Evolutionary conservation across 805 yeast species (phyloP), one percentile per base, ranked within the genome.

Genomic region (Hanseniaspora vineae): DNA sequence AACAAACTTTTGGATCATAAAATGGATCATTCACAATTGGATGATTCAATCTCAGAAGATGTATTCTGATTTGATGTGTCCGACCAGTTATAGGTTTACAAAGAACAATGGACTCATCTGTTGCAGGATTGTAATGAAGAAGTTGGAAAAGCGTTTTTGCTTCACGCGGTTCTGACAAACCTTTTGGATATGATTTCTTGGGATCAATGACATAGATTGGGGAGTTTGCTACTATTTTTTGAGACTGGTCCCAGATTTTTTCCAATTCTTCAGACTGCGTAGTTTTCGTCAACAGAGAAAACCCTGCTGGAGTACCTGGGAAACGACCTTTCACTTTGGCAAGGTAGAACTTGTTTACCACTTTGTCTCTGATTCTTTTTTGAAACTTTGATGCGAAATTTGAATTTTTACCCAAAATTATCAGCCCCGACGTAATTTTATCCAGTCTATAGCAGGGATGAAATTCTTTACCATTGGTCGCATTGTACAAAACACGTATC

Each of bases 11-110:
- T 1, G 52, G 35, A 46, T 57, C 57, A 49, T 63, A 90, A 4
- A 89, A 72, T 0, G 96, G 95, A 61, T 90, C 98, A 57, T 92
- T 87, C 3, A 80, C 83, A 23, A 90, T 90, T 0, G 97, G 96
- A 56, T 69, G 75, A 0, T 96, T 96, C 15, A 92, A 55, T 54
- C 76, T 81, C 62, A 89, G 94, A 47, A 92, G 65, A 66, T 92
- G 98, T 0, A 92, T 95, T 52, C 98, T 70, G 44, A 92, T 86
- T 62, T 90, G 98, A 62, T 90, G 98, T 0, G 97, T 87, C 56
- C 98, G 71, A 0, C 98, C 98, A 0, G 97, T 89, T n/a, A 74
- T 65, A 2, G 98, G 98, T 54, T 70, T 73, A 63, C 97, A 89
- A 45, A 78, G 68, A 1, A 92, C 95, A 13, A 92, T 68, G 20